phyloP scores from a whole-genome alignment of 352 stramenopile species.

The Globisporangium nagaii region DNA sequence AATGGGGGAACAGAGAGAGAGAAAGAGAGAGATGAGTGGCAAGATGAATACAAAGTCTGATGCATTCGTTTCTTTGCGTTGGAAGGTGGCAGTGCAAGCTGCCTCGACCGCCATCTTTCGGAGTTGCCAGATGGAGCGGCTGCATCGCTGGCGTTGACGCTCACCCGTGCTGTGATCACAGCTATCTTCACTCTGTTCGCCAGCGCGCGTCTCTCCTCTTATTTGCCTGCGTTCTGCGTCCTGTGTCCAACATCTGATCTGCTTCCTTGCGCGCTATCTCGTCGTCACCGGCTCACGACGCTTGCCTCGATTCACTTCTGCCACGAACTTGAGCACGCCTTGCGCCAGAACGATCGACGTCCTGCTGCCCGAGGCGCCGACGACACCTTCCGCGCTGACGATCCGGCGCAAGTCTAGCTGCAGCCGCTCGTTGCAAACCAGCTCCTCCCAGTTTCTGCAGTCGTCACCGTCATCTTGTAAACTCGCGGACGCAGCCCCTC shows the following conservation, averaged over 20 bases:
- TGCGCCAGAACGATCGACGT: conserved; percentile 34
- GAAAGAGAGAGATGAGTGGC: no score
- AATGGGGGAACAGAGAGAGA: no score
- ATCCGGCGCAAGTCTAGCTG: conserved; percentile 37
- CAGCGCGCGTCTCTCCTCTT: no score
- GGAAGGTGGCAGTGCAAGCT: no score
- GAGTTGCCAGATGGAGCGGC: no score
- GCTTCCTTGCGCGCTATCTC: background rate
- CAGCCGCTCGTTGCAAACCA: conserved; percentile 47
- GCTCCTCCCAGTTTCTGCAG: conserved; percentile 21
- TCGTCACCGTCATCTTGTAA: conserved; percentile 2
- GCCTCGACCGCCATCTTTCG: no score
- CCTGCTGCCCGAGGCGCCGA: conserved; percentile 21
- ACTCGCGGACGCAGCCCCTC: background rate
- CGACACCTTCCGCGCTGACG: conserved; percentile 12
- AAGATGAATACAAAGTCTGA: no score
- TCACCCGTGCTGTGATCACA: no score
- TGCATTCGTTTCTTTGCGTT: no score
- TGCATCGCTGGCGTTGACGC: no score
- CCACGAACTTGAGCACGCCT: conserved; percentile 28
- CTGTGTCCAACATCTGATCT: background rate
- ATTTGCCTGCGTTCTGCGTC: no score
- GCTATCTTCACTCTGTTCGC: no score
- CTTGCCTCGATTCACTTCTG: background rate
- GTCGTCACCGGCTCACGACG: background rate